Evolutionary conservation across 169 alveolate genomes (phyloP).

Genomic region (Pseudocohnilembus persalinus): DNA sequence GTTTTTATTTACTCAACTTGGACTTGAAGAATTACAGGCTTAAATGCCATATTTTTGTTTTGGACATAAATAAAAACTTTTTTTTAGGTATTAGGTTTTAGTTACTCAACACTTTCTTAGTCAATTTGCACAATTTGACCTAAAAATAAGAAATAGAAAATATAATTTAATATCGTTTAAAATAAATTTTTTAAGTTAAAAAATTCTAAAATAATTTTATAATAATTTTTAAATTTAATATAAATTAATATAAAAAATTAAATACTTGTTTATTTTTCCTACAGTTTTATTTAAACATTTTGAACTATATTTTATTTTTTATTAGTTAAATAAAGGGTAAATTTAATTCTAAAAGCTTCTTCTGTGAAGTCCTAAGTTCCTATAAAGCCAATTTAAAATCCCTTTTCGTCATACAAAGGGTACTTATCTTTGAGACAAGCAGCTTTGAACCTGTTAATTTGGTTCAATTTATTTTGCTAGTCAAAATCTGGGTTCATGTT

Average conservation of each 20-base stretch:
- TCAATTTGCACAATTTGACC: background rate
- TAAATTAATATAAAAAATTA: too few relatives aligned
- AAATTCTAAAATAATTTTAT: too few relatives aligned
- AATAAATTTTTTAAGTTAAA: too few relatives aligned
- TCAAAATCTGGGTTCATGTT: too few relatives aligned
- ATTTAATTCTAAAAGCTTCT: background rate
- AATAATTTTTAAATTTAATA: too few relatives aligned
- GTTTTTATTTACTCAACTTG: too few relatives aligned
- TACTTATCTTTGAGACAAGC: background rate
- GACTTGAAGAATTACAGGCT: background rate
- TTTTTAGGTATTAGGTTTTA: background rate
- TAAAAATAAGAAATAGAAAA: too few relatives aligned
- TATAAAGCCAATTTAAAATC: background rate
- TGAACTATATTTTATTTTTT: background rate
- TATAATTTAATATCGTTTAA: too few relatives aligned
- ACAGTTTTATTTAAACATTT: background rate
- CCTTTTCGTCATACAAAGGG: background rate
- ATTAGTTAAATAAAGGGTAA: background rate
- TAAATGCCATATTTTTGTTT: background rate
- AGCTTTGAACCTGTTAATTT: background rate
- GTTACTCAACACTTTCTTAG: background rate
- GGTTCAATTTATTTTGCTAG: too few relatives aligned
- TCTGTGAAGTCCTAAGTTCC: background rate
- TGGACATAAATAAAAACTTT: too few relatives aligned
- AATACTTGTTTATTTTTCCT: too few relatives aligned